phyloP scores from a whole-genome alignment of 192 early-diverging fungal species.

The Lunasporangiospora selenospora region DNA sequence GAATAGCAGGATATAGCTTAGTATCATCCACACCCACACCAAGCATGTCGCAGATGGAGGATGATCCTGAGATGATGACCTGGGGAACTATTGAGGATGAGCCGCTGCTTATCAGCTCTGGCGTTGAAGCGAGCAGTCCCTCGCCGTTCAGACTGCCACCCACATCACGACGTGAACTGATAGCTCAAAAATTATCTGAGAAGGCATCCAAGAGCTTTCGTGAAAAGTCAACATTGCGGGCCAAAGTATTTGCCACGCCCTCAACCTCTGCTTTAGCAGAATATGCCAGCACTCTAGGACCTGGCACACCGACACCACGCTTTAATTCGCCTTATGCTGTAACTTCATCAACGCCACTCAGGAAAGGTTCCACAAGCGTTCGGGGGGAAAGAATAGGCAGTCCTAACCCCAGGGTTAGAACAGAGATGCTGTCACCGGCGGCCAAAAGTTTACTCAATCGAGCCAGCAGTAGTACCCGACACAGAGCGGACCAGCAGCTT shows the following conservation, averaged over 20 bases:
- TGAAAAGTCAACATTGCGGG: conserved; percentile 27
- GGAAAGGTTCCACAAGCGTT: neutral
- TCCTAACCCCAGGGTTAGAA: conserved; percentile 30
- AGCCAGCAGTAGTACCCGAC: conserved; percentile 10
- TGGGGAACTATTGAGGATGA: conserved; percentile 88
- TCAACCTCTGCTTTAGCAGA: conserved; percentile 18
- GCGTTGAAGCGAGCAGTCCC: conserved; percentile 8
- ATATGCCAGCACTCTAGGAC: conserved; percentile 22
- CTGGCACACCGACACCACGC: conserved; percentile 23
- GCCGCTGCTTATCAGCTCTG: conserved; percentile 66
- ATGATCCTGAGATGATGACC: conserved; percentile 77
- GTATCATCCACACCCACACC: conserved; percentile 75
- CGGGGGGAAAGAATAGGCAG: conserved; percentile 19
- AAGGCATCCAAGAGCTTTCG: conserved; percentile 64
- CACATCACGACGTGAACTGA: conserved; percentile 66
- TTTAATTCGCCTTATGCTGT: conserved; percentile 23
- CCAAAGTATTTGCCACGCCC: conserved; percentile 31
- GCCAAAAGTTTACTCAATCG: conserved; percentile 32
- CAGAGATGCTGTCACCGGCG: conserved; percentile 49
- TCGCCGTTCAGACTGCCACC: conserved; percentile 65
- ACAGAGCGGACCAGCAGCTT: conserved; percentile 36
- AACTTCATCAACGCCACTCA: neutral
- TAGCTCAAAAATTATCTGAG: conserved; percentile 67
- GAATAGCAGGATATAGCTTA: conserved; percentile 61
- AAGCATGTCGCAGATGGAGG: conserved; percentile 66